These are phyloP conservation scores for Penicillium cataractarum DNA, from an alignment of 495 filamentous ascomycete genomes.

Conservation along the genomic window DNA sequence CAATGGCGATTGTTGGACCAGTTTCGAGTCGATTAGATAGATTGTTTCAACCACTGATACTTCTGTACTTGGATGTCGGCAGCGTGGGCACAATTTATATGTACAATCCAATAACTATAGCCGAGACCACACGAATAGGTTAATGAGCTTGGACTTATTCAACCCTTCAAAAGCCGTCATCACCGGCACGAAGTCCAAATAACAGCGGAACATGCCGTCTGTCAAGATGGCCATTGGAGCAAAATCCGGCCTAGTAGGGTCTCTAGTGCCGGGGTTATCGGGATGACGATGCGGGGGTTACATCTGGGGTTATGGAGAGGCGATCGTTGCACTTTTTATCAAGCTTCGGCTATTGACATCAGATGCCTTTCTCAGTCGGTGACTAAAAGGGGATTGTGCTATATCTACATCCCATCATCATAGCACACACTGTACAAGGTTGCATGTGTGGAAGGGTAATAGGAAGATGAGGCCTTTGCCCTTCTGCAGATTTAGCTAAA, in stretches of 20 bases:
- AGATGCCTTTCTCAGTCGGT: not conserved
- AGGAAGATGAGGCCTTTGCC: not conserved
- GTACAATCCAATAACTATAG: not conserved
- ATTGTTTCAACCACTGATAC: not conserved
- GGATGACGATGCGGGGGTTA: slow-evolving; percentile 26
- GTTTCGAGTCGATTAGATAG: not conserved
- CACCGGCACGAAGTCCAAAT: not conserved
- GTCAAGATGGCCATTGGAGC: slow-evolving; percentile 12
- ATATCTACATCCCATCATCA: not conserved
- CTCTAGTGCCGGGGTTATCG: not conserved
- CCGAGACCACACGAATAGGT: slow-evolving; percentile 9
- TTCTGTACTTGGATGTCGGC: not conserved
- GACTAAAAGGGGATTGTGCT: not conserved
- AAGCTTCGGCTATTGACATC: slow-evolving; percentile 27
- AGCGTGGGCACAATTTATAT: not conserved
- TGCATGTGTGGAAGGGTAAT: not conserved
- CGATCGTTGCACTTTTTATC: slow-evolving; percentile 20
- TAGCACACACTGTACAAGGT: not conserved
- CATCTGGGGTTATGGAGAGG: slow-evolving; percentile 24
- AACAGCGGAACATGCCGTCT: not conserved
- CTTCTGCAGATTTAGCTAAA: not conserved
- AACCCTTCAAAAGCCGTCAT: slow-evolving; percentile 21
- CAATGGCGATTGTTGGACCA: not conserved
- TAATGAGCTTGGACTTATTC: slow-evolving; percentile 10
- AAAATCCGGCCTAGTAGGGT: not conserved